phyloP scores from a whole-genome alignment of 345 rosid species.

The Euclidium syriacum region DNA sequence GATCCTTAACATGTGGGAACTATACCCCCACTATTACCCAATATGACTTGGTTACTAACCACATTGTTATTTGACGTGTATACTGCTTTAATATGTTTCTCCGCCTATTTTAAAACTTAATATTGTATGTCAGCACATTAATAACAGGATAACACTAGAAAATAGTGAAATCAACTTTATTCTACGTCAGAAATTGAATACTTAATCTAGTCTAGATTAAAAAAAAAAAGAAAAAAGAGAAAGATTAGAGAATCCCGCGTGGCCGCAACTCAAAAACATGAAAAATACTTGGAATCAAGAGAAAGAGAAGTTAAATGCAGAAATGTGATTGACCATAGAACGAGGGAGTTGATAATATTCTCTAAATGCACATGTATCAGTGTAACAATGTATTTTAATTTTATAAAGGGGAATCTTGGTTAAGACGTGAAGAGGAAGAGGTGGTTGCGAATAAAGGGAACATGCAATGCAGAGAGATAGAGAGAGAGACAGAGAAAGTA shows the following conservation, averaged over 20 bases:
- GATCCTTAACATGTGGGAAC: too few relatives aligned
- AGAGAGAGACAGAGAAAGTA: slow-evolving; percentile 35
- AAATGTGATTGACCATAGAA: slow-evolving; percentile 23
- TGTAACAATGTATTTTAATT: not conserved
- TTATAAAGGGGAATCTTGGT: slow-evolving; percentile 28
- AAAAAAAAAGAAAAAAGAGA: not conserved
- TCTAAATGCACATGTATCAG: slow-evolving; percentile 10
- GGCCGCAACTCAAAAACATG: slow-evolving; percentile 22
- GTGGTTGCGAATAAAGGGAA: slow-evolving; percentile 26
- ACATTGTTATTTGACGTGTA: not conserved
- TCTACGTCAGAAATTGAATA: slow-evolving; percentile 1
- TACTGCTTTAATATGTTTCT: not conserved
- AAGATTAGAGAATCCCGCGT: slow-evolving; percentile 26
- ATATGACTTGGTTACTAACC: not conserved
- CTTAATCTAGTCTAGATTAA: slow-evolving; percentile 1
- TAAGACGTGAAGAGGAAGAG: slow-evolving; percentile 28
- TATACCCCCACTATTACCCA: too few relatives aligned
- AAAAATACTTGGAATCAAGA: slow-evolving; percentile 17
- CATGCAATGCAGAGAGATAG: slow-evolving; percentile 37
- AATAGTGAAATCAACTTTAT: not conserved
- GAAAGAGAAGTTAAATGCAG: slow-evolving; percentile 11
- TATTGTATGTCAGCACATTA: not conserved
- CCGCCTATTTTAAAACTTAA: too few relatives aligned
- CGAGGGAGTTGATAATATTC: slow-evolving; percentile 14
- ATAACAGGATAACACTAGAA: not conserved